phyloP scores from a whole-genome alignment of 2,329 filamentous ascomycete genomes.

The Fusarium fracticaudum region DNA sequence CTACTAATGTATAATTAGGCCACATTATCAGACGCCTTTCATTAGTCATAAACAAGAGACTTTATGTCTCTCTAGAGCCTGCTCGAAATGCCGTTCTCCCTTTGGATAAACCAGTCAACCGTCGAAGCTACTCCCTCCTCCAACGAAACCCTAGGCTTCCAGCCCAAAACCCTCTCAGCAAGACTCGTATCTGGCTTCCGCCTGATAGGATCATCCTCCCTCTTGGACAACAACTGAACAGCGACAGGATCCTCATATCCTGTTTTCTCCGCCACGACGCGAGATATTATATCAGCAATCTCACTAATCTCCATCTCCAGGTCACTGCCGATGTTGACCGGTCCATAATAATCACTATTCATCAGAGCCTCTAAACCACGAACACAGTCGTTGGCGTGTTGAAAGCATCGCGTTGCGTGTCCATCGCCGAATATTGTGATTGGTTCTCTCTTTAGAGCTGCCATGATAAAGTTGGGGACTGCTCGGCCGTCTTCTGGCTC shows the following conservation, averaged over 20 bases:
- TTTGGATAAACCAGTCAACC: slow-evolving; percentile 33
- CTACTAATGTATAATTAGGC: no score
- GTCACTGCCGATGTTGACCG: slow-evolving; percentile 34
- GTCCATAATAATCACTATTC: slow-evolving; percentile 29
- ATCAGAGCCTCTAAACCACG: slow-evolving; percentile 20
- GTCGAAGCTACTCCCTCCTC: slow-evolving; percentile 27
- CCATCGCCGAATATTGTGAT: slow-evolving; percentile 34
- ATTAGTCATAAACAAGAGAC: neutral
- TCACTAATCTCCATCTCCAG: slow-evolving; percentile 24
- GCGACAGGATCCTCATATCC: slow-evolving; percentile 9
- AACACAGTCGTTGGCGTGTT: slow-evolving; percentile 22
- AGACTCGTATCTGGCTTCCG: slow-evolving; percentile 28
- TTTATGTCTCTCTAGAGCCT: neutral
- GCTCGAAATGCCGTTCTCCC: slow-evolving; percentile 6
- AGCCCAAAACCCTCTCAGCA: slow-evolving; percentile 15
- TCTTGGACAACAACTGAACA: slow-evolving; percentile 8
- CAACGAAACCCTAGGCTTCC: slow-evolving; percentile 14
- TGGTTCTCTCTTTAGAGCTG: slow-evolving; percentile 20
- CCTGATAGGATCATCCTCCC: slow-evolving; percentile 30
- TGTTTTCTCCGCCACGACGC: slow-evolving; percentile 20
- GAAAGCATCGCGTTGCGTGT: slow-evolving; percentile 27
- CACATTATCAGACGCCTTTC: no score
- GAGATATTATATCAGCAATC: slow-evolving; percentile 22
- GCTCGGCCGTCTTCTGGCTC: slow-evolving; percentile 19
- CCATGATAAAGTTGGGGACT: slow-evolving; percentile 34